Conservation (phyloP, 2,329 filamentous ascomycete species). For the Botrytis porri region DNA sequence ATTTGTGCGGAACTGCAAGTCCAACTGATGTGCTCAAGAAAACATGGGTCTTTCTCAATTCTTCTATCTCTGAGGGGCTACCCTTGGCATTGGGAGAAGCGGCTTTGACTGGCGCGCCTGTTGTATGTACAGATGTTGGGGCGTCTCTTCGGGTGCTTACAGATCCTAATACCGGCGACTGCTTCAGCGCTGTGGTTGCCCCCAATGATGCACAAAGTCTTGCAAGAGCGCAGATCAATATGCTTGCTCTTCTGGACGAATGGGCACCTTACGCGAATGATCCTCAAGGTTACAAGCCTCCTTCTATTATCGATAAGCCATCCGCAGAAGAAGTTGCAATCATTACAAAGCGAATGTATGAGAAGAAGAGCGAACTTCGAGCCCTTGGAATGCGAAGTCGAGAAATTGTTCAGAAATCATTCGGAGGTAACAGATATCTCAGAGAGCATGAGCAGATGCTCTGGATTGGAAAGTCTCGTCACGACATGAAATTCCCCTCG, state of each 20-base stretch:
- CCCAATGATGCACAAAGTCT: slow-evolving; percentile 61
- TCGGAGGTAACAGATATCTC: slow-evolving; percentile 57
- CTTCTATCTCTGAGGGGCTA: slow-evolving; percentile 54
- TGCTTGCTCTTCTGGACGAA: slow-evolving; percentile 59
- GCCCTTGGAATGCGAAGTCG: slow-evolving; percentile 58
- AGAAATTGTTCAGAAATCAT: slow-evolving; percentile 56
- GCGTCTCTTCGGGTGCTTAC: slow-evolving; percentile 55
- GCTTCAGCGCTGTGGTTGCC: slow-evolving; percentile 61
- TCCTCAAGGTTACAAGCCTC: slow-evolving; percentile 10
- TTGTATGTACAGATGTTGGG: slow-evolving; percentile 56
- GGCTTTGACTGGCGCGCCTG: slow-evolving; percentile 53
- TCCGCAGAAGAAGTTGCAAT: slow-evolving; percentile 48
- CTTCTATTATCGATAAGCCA: slow-evolving; percentile 38
- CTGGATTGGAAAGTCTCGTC: slow-evolving; percentile 43
- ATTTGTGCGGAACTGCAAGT: slow-evolving; percentile 45
- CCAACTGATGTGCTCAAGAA: slow-evolving; percentile 42
- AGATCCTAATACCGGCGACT: slow-evolving; percentile 47
- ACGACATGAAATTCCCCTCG: slow-evolving; percentile 10
- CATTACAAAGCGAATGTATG: slow-evolving; percentile 56
- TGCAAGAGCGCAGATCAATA: slow-evolving; percentile 59
- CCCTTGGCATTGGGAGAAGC: slow-evolving; percentile 57
- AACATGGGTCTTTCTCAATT: slow-evolving; percentile 53
- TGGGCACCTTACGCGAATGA: slow-evolving; percentile 56
- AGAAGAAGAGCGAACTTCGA: slow-evolving; percentile 52
- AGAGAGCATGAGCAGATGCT: slow-evolving; percentile 62